Evolutionary conservation across 129 eudicot genomes (phyloP).

Genomic region (Scalesia atractyloides): DNA sequence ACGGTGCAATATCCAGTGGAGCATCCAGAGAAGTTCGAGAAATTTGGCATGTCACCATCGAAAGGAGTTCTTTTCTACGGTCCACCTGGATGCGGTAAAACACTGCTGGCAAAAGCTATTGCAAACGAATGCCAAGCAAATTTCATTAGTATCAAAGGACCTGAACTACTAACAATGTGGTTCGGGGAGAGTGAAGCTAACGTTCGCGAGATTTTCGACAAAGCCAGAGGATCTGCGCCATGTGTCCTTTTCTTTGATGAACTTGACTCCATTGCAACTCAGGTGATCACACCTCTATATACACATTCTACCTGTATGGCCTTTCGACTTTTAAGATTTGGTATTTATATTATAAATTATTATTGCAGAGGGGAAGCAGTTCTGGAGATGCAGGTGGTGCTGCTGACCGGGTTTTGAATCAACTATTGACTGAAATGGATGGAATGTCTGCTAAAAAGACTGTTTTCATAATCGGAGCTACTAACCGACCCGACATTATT

Average conservation of each 20-base stretch:
- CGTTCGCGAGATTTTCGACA: slow-evolving; percentile 6
- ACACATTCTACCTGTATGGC: not conserved
- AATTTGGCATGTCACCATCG: slow-evolving; percentile 4
- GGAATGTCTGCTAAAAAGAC: slow-evolving; percentile 14
- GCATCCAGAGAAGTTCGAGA: slow-evolving; percentile 8
- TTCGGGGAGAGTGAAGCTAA: slow-evolving; percentile 36
- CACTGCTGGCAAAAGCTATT: slow-evolving; percentile 38
- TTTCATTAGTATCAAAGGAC: slow-evolving; percentile 12
- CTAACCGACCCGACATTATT: slow-evolving; percentile 14
- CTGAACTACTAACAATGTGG: slow-evolving; percentile 31
- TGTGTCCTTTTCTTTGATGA: slow-evolving; percentile 45
- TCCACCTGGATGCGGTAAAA: slow-evolving; percentile 35
- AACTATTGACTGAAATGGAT: slow-evolving; percentile 22
- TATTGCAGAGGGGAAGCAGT: slow-evolving; percentile 28
- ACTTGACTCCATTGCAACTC: slow-evolving; percentile 38
- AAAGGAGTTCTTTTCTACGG: slow-evolving; percentile 9
- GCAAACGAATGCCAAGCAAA: slow-evolving; percentile 39
- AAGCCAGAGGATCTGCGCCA: slow-evolving; percentile 38
- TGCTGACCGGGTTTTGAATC: slow-evolving; percentile 32
- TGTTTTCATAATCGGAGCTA: slow-evolving; percentile 13
- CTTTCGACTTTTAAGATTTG: not conserved
- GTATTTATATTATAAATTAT: not conserved
- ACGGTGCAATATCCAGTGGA: slow-evolving; percentile 19
- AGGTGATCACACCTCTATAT: slow-evolving; percentile 7
- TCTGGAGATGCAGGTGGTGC: slow-evolving; percentile 30